A percentile compares a stretch with the other conserved stretches of the same genome.
Evolutionary conservation across 2,329 filamentous ascomycete species (phyloP).

Genomic region (Aspergillus unguis): DNA sequence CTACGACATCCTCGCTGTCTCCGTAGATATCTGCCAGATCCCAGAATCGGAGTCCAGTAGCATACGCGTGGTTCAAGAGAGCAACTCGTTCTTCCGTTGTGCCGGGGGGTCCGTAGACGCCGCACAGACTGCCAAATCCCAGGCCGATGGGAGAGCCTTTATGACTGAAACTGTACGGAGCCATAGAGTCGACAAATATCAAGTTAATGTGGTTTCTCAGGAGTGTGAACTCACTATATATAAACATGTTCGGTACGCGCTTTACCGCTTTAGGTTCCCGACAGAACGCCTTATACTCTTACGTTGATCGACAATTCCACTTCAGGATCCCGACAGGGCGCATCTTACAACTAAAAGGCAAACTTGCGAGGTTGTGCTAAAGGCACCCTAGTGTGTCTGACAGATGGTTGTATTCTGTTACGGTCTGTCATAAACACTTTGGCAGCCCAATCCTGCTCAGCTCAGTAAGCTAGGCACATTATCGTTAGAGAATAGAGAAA

Average conservation of each 20-base stretch:
- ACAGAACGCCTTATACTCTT: background rate
- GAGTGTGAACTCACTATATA: background rate
- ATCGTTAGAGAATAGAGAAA: no score
- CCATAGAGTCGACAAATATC: constrained; percentile 18
- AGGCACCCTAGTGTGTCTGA: no score
- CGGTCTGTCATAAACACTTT: no score
- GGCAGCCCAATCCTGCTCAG: no score
- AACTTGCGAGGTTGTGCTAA: no score
- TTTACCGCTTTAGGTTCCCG: constrained; percentile 3
- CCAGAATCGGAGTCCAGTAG: constrained; percentile 31
- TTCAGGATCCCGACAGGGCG: no score
- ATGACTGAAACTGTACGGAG: constrained; percentile 5
- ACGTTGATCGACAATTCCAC: no score
- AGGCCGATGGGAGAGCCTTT: constrained; percentile 23
- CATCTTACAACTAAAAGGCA: no score
- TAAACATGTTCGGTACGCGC: background rate
- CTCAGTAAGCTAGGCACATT: no score
- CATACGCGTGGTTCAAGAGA: constrained; percentile 30
- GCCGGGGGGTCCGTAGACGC: constrained; percentile 19
- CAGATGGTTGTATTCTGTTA: no score
- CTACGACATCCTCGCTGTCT: constrained; percentile 30
- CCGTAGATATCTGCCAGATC: constrained; percentile 34
- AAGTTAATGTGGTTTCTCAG: background rate
- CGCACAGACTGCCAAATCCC: constrained; percentile 13
- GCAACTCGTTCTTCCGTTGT: constrained; percentile 16